Base-by-base conservation (phyloP, 2,329 filamentous ascomycete species). In the Fusarium sterilihyphosum region DNA sequence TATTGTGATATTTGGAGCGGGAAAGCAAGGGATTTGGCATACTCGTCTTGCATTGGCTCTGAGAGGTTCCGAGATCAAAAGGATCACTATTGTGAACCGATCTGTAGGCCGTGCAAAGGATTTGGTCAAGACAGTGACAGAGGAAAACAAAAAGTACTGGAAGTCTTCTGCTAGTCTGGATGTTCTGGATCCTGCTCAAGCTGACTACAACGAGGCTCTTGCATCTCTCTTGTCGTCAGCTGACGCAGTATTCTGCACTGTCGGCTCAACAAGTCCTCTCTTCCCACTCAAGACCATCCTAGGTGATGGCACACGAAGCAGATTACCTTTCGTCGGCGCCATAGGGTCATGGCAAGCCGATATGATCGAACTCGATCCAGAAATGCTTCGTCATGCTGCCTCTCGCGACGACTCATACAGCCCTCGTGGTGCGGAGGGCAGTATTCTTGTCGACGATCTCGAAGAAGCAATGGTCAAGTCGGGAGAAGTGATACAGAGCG, bases 11-110 rank as follows among this genome's bases (percentile, higher is more conserved):
- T 94, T 94, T 75, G 92, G 92, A 3, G 91, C 91, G 0, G 92
- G 92, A 37, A 90, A 89, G 73, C 91, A 93, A 81, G 92, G 92
- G 2, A 89, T 92, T 77, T 94, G 92, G 92, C 92, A 93, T 77
- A 88, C 92, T 14, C 87, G 91, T 2, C 86, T 94, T 11, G 90
- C 91, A 1, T 81, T 94, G 5, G 83, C 91, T 6, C 84, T 93
- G 0, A 69, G 79, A 7, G 79, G 79, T 0, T 43, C 58, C 2
- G 77, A 80, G 20, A 75, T 83, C 8, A 62, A 63, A 3, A 63
- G 31, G 5, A 70, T 83, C 14, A 82, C 76, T 1, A 46, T 83
- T 1, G 79, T 82, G 2, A 82, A 83, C n/a, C 74, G 80, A 0
- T 78, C 79, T 0, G 37, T 61, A 1, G 46, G 31, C 3, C 47